A percentile compares a stretch with the other conserved stretches of the same genome.
Conservation (phyloP, 1,284 basidiomycete genomes). For the Peniophora sp. region DNA sequence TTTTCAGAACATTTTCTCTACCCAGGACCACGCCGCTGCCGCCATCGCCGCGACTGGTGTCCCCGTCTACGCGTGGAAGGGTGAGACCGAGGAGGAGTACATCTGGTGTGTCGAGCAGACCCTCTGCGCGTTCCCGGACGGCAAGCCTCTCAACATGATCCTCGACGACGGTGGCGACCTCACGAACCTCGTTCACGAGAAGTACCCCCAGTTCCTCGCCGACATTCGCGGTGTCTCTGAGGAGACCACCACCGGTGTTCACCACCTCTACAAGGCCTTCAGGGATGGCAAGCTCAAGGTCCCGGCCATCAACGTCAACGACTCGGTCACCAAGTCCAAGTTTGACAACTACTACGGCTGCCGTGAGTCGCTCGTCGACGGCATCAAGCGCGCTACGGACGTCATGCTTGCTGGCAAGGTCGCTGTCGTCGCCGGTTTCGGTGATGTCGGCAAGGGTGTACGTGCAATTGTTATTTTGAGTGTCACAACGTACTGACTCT, state of each 20-base stretch:
- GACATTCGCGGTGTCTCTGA: slow-evolving; percentile 93
- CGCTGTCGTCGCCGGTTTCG: slow-evolving; percentile 96
- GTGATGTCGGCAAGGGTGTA: slow-evolving; percentile 98
- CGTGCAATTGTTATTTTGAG: slow-evolving; percentile 25
- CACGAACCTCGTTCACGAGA: slow-evolving; percentile 92
- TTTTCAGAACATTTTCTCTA: slow-evolving; percentile 95
- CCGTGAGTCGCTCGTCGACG: slow-evolving; percentile 99
- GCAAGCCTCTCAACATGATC: slow-evolving; percentile 95
- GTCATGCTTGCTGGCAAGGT: slow-evolving; percentile 99
- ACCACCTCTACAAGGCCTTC: slow-evolving; percentile 98
- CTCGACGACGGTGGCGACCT: slow-evolving; percentile 99
- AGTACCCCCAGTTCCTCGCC: slow-evolving; percentile 85
- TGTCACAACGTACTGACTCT: slow-evolving; percentile 6
- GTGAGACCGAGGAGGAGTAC: slow-evolving; percentile 99
- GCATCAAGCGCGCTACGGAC: slow-evolving; percentile 99
- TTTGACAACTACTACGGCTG: slow-evolving; percentile 97
- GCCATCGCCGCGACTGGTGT: slow-evolving; percentile 98
- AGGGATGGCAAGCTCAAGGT: slow-evolving; percentile 94
- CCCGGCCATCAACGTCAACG: slow-evolving; percentile 99
- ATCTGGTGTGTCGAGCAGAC: slow-evolving; percentile 98
- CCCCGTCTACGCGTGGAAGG: slow-evolving; percentile 99
- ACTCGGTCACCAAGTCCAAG: slow-evolving; percentile 99
- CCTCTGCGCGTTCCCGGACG: slow-evolving; percentile 71
- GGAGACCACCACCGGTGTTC: slow-evolving; percentile 99
- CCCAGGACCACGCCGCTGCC: slow-evolving; percentile 97